Base-by-base conservation (phyloP, 2,329 filamentous ascomycete genomes). In the Blastomyces parvus region DNA sequence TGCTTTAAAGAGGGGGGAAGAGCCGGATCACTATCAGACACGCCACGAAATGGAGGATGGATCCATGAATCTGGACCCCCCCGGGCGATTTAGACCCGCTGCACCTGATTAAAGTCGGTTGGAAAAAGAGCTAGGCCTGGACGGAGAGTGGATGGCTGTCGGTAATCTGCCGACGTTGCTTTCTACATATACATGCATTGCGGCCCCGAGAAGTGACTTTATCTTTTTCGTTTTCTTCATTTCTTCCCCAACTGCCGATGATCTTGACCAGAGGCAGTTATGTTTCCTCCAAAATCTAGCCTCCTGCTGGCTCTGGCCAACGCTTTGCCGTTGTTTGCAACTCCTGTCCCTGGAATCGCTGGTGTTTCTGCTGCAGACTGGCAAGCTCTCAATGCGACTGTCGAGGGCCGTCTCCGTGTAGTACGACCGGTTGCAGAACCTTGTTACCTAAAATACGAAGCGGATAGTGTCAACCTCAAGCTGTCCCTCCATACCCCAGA, bases 331-430 rank as follows among this genome's bases (percentile, higher is more conserved):
- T 40, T 33, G 36, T 42, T 62, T 58, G 48, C 60, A 30, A 42
- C 30, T 33, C 30, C 48, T 30, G 48, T 58, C 57, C 50, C 60
- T 33, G 60, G 11, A 14, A 62, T 62, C 36, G 5, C 25, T 17
- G 25, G n/a, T 17, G 60, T 62, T 58, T 62, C 60, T 52, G 25
- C 5, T 42, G 48, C 60, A 19, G 60, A 62, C 36, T 62, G 60
- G 60, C 48, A 30, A 13, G 60, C 36, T 56, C 60, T 62, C 52
- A 62, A 62, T 62, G 48, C 30, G 27, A 62, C 48, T 25, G 60
- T 62, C 30, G 52, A 58, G 25, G 60, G 60, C n/a, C 50, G 60
- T 46, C 60, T 62, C 42, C 14, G 46, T 42, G 60, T 38, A n/a
- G 19, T 46, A 58, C 57, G n/a, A 38, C 60, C 60, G 19, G 50